phyloP scores from a whole-genome alignment of 2,329 filamentous ascomycete genomes.

The Aspergillus pseudonomiae region DNA sequence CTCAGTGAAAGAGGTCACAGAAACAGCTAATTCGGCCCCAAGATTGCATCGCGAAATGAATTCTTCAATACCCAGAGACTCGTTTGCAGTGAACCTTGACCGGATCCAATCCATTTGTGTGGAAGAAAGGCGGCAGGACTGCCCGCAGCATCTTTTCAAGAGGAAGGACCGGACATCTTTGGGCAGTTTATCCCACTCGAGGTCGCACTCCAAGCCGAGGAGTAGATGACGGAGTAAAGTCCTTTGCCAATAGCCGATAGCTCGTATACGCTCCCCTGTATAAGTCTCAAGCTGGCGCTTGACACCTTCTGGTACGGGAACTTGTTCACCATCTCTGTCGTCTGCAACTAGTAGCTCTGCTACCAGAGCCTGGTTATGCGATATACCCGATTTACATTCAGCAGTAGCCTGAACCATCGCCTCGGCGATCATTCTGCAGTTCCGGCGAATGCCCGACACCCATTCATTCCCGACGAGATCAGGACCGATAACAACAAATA shows the following conservation, averaged over 20 bases:
- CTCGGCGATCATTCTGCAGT: constrained; percentile 44
- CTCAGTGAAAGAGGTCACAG: constrained; percentile 35
- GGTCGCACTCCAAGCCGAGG: constrained; percentile 54
- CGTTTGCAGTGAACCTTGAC: constrained; percentile 49
- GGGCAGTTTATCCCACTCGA: constrained; percentile 56
- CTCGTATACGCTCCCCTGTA: constrained; percentile 34
- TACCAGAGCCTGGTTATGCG: constrained; percentile 40
- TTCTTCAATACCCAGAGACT: constrained; percentile 44
- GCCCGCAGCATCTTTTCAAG: constrained; percentile 50
- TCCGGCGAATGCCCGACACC: constrained; percentile 30
- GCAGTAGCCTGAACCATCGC: constrained; percentile 41
- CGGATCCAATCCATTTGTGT: constrained; percentile 18
- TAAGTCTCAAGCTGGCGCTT: constrained; percentile 28
- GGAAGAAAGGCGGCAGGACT: constrained; percentile 43
- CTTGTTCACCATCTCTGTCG: constrained; percentile 42
- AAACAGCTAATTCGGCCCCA: constrained; percentile 43
- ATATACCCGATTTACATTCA: constrained; percentile 38
- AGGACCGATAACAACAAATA: constrained; percentile 36
- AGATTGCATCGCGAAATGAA: constrained; percentile 54
- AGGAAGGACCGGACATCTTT: constrained; percentile 49
- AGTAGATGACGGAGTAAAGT: constrained; percentile 53
- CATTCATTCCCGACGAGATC: constrained; percentile 30
- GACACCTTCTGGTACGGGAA: constrained; percentile 17
- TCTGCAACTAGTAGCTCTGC: constrained; percentile 37
- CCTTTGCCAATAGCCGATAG: constrained; percentile 29